Evolutionary conservation across 441 rosid species (phyloP), one percentile per base, ranked within the genome.

Genomic region (Populus hybrid): DNA sequence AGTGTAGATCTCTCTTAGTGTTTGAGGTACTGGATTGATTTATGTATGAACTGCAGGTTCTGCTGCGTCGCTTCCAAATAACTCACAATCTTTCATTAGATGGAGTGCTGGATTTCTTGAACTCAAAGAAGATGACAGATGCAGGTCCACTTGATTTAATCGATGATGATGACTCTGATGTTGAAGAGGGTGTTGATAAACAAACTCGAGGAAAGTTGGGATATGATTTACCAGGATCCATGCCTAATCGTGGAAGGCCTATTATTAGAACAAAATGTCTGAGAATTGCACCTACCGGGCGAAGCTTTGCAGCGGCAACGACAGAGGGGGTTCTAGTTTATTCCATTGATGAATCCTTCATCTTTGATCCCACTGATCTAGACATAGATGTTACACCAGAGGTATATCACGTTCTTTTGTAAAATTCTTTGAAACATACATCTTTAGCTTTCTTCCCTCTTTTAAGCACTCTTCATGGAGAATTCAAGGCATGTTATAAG

Each of bases 311-410:
- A 54, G 98, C 97, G 30, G 97, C 99, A 70, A 94, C 98, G 14
- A 96, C 98, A 4, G 99, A 96, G 80, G 99, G 98, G 54, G 98
- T 96, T 74, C 90, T 91, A 68, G 87, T 96, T 78, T 94, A 79
- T 86, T 94, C 99, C 74, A 85, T 92, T 50, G 98, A 96, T 38
- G 99, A 94, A 2, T 88, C 97, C 61, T 96, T 94, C 72, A 90
- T 94, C 83, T 94, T 96, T 24, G 98, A 94, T 84, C 99, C 99
- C 26, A 90, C 97, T 6, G 98, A 96, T 86, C 99, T 96, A 72
- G 99, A 91, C 87, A 93, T 96, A 28, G 98, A 94, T 77, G 98
- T 96, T 69, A 96, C 99, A 71, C 98, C 98, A 59, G 95, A 94
- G 93, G 99, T 96, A 86, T 50, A 18, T 59, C 75, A 54, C 59